Conservation (phyloP, 331 rosid species). For the Erythrophleum ivorense region DNA sequence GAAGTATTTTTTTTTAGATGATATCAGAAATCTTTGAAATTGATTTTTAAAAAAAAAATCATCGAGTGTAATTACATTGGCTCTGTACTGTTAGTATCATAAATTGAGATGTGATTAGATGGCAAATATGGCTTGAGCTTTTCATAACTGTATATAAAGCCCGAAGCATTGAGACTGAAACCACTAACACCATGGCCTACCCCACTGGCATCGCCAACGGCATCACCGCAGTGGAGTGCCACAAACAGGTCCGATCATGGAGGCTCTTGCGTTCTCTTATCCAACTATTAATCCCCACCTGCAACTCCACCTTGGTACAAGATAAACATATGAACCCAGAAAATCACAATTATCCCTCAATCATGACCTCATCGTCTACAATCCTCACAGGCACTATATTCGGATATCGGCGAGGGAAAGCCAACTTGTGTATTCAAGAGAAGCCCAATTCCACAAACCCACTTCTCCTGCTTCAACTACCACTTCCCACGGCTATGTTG, state of each 20-base stretch:
- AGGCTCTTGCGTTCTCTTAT: slow-evolving; percentile 58
- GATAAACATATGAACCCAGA: slow-evolving; percentile 29
- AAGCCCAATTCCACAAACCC: slow-evolving; percentile 42
- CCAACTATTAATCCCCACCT: slow-evolving; percentile 63
- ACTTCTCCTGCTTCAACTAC: slow-evolving; percentile 56
- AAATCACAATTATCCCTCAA: background rate
- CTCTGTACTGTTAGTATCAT: too few species aligned
- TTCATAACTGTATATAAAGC: background rate
- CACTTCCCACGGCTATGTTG: slow-evolving; percentile 52
- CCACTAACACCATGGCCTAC: slow-evolving; percentile 35
- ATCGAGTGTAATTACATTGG: too few species aligned
- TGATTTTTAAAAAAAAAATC: too few species aligned
- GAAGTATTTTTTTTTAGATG: too few species aligned
- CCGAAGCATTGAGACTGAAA: background rate
- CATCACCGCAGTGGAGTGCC: slow-evolving; percentile 65
- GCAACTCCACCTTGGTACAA: slow-evolving; percentile 44
- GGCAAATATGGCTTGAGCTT: background rate
- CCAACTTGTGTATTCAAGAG: slow-evolving; percentile 57
- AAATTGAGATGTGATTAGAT: too few species aligned
- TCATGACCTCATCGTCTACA: background rate
- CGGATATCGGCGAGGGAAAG: slow-evolving; percentile 56
- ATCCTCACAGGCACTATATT: slow-evolving; percentile 54
- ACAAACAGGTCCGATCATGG: slow-evolving; percentile 71
- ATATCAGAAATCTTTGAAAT: too few species aligned
- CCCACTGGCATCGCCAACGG: slow-evolving; percentile 30